Evolutionary conservation across 441 rosid species (phyloP), one percentile per base, ranked within the genome.

Genomic region (Raphanus hybrid): DNA sequence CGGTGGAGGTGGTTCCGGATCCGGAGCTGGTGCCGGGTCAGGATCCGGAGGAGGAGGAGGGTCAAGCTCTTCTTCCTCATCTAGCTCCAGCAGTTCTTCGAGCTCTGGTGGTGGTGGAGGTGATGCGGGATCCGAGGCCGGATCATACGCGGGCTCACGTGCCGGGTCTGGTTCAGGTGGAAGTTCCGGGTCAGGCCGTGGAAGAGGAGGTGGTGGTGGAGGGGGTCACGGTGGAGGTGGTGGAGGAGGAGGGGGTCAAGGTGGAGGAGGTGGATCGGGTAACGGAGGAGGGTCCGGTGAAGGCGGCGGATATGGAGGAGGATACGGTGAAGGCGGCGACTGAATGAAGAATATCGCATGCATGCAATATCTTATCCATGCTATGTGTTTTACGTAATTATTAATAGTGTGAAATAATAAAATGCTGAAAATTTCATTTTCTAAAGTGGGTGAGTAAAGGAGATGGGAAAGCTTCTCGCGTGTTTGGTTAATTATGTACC

Each of bases 71-170:
- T 82, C 89, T 1, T 84, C 94, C 3, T 79, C 87, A 1, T 88
- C 94, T 8, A 63, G 80, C 26, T 86, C 88, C 0, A 75, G 83
- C 23, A 69, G 82, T 50, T 87, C 90, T 11, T 85, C 91, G 0
- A 82, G 80, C 52, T 84, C 89, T 2, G 84, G 84, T 12, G 83
- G 82, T 64, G 82, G 87, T 9, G 91, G 90, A 39, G 88, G 91
- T 3, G 89, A 85, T 57, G 94, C 91, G 0, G 92, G 90, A 34
- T 90, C 90, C 3, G 84, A 75, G 54, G 91, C 89, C 0, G 91
- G 92, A 14, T 90, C 93, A 4, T 78, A 76, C 54, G 92, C 92
- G 1, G 89, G 93, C n/a, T 89, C 93, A 20, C 75, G 77, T 73
- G 86, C 87, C 5, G 87, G 88, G 27, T 85, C 85, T 55, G 85